Evolutionary conservation across 345 rosid species (phyloP).

Genomic region (Ceriops tagal): DNA sequence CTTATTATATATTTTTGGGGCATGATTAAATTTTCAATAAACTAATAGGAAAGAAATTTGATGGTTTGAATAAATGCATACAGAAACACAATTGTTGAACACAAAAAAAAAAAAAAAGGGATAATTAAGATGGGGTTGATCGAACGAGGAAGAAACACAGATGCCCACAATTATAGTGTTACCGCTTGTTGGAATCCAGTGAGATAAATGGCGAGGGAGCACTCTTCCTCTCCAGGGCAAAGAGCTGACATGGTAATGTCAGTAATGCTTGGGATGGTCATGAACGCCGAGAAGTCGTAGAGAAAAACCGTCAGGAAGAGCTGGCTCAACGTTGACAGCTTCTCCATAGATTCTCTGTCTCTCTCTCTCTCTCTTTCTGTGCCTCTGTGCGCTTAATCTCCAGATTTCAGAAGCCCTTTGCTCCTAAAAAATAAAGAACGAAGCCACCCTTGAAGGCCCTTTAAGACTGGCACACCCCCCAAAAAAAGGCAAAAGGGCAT

Average conservation of each 20-base stretch:
- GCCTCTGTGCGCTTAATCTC: background rate
- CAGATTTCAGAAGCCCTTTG: background rate
- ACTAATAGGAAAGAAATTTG: too few relatives aligned
- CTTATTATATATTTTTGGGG: too few relatives aligned
- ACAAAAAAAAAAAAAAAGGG: too few relatives aligned
- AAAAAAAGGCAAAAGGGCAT: too few relatives aligned
- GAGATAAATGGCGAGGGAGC: constrained; percentile 43
- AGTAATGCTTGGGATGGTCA: constrained; percentile 34
- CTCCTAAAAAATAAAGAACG: background rate
- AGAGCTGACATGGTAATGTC: constrained; percentile 44
- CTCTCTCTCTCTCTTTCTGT: constrained; percentile 3
- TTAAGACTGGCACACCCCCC: too few relatives aligned
- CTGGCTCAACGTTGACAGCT: constrained; percentile 21
- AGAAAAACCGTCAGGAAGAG: constrained; percentile 35
- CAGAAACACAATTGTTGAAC: too few relatives aligned
- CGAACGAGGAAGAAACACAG: too few relatives aligned
- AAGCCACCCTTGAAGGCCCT: background rate
- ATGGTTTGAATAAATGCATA: too few relatives aligned
- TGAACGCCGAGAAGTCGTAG: constrained; percentile 25
- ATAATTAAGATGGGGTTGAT: too few relatives aligned
- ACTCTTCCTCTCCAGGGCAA: constrained; percentile 38
- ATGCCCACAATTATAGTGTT: background rate
- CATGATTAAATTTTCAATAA: too few relatives aligned
- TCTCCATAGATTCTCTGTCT: constrained; percentile 13
- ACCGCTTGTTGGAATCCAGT: constrained; percentile 45